Percentiles rank a stretch among this genome's conserved stretches.
Evolutionary conservation across 2,329 filamentous ascomycete genomes (phyloP).

Genomic region (Neonectria faginata): DNA sequence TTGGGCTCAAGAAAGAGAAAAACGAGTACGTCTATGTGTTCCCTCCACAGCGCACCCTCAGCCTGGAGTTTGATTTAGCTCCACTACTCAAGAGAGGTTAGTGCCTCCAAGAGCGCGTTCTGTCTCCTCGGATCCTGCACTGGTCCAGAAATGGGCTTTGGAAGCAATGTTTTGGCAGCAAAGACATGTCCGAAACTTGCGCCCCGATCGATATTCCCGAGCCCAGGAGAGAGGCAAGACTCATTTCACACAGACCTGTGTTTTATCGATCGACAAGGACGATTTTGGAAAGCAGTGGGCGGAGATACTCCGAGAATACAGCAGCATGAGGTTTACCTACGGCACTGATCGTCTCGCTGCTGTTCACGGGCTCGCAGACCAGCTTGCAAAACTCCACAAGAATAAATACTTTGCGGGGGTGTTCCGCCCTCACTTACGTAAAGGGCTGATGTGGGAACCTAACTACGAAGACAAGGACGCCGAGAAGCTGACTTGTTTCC

Average conservation of each 20-base stretch:
- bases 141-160: background rate
- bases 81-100: conserved; percentile 44
- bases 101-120: conserved; percentile 47
- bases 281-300: background rate
- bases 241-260: too few species aligned
- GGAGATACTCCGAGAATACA: conserved; percentile 6
- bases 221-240: too few species aligned
- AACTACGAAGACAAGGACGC: too few species aligned
- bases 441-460: conserved; percentile 21
- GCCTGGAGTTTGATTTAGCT: background rate
- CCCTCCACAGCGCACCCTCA: background rate
- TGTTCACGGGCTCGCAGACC: conserved; percentile 23
- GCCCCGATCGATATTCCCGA: too few species aligned
- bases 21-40: background rate
- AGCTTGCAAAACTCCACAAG: conserved; percentile 3
- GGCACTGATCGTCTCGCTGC: conserved; percentile 22
- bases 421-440: conserved; percentile 13
- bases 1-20: background rate
- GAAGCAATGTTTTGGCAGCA: conserved; percentile 3
- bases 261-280: too few species aligned
- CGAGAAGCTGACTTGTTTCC: background rate
- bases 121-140: conserved; percentile 6
- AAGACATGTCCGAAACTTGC: background rate
- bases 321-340: conserved; percentile 18
- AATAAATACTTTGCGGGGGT: conserved; percentile 24